These are phyloP conservation scores for Lumnitzera racemosa DNA, from an alignment of 345 rosid genomes.

Conservation along the genomic window DNA sequence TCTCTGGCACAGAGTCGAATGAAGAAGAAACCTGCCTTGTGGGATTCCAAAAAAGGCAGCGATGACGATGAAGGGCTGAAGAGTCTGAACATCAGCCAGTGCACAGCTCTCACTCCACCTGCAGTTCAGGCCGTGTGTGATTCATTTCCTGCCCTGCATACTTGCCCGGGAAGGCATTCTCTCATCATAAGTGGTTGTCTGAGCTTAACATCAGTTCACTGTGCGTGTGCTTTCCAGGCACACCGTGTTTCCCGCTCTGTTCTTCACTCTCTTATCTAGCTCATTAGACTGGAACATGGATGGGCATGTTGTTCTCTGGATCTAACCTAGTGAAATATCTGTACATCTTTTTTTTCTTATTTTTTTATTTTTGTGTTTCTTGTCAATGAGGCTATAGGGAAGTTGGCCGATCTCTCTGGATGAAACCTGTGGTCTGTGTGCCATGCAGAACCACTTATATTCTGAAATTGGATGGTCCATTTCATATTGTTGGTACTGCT, in stretches of 20 bases:
- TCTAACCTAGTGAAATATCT: background rate
- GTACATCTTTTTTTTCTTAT: too few relatives aligned
- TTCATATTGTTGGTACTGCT: too few relatives aligned
- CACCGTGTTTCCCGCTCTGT: constrained; percentile 37
- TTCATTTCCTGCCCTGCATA: constrained; percentile 90
- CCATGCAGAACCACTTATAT: too few relatives aligned
- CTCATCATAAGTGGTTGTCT: constrained; percentile 95
- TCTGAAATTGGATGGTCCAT: too few relatives aligned
- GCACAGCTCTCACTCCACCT: constrained; percentile 88
- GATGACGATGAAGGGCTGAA: constrained; percentile 68
- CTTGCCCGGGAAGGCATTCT: constrained; percentile 92
- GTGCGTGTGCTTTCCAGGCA: constrained; percentile 76
- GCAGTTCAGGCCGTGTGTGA: constrained; percentile 95
- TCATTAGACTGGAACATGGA: constrained; percentile 26
- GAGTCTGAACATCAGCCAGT: constrained; percentile 95
- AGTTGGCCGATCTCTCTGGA: too few relatives aligned
- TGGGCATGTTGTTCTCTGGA: background rate
- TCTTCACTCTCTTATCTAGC: constrained; percentile 29
- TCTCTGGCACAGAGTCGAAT: constrained; percentile 65
- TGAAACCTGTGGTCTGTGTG: too few relatives aligned
- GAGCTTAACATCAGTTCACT: constrained; percentile 84
- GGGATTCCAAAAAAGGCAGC: constrained; percentile 51
- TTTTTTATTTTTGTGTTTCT: too few relatives aligned
- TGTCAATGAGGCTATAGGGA: too few relatives aligned
- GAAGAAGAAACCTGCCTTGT: constrained; percentile 49